A percentile compares a stretch with the other conserved stretches of the same genome.
These are phyloP conservation scores for Monilinia fructicola DNA, from an alignment of 2,329 filamentous ascomycete genomes.

Conservation along the genomic window DNA sequence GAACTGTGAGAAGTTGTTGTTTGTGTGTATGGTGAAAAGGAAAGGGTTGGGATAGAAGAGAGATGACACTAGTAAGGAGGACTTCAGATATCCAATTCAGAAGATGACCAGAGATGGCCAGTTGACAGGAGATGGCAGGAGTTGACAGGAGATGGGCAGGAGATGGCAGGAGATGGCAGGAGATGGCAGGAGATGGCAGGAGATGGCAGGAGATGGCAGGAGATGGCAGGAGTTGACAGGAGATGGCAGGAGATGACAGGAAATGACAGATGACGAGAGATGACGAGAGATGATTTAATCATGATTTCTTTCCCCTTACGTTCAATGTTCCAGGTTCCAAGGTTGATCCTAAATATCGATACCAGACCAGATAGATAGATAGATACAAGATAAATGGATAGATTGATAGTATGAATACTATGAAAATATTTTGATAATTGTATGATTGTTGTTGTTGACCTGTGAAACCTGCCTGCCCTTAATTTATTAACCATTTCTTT, in stretches of 20 bases:
- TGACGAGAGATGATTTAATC: background rate
- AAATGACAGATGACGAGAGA: background rate
- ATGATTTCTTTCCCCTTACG: background rate
- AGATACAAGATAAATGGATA: too few relatives aligned
- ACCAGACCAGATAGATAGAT: too few relatives aligned
- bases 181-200: too few relatives aligned
- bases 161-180: too few relatives aligned
- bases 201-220: too few relatives aligned
- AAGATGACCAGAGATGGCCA: too few relatives aligned
- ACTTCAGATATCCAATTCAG: background rate
- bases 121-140: too few relatives aligned
- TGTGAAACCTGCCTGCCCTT: slow-evolving; percentile 15
- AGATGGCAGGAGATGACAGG: too few relatives aligned
- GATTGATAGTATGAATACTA: background rate
- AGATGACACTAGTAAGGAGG: background rate
- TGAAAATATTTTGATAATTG: background rate
- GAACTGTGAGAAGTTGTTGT: background rate
- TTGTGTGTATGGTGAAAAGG: background rate
- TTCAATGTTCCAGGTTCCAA: too few relatives aligned
- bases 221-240: too few relatives aligned
- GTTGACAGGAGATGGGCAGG: too few relatives aligned
- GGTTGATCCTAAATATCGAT: too few relatives aligned
- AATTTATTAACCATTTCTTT: slow-evolving; percentile 16
- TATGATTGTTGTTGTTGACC: background rate
- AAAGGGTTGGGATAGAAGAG: background rate